phyloP scores from a whole-genome alignment of 257 asterid species.

The Penstemon barbatus region DNA sequence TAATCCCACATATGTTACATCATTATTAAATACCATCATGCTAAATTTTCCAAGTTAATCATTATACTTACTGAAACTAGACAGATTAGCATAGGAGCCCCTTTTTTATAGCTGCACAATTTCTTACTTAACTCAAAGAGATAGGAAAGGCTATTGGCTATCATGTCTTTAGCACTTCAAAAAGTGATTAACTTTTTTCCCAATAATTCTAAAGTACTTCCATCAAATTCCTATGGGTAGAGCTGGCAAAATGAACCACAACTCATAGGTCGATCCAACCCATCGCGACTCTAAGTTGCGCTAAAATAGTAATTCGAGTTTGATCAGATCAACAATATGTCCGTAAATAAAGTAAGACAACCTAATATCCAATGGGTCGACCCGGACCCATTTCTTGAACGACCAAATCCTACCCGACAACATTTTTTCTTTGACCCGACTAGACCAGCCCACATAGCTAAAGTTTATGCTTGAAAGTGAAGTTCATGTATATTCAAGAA shows the following conservation, averaged over 20 bases:
- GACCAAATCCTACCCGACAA: too few species aligned
- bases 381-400: too few species aligned
- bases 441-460: slow-evolving; percentile 12
- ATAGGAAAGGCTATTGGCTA: slow-evolving; percentile 35
- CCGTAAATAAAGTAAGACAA: too few species aligned
- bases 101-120: slow-evolving; percentile 29
- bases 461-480: slow-evolving; percentile 42
- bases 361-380: too few species aligned
- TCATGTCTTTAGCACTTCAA: slow-evolving; percentile 38
- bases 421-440: too few species aligned
- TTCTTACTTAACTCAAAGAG: slow-evolving; percentile 36
- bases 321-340: too few species aligned
- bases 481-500: slow-evolving; percentile 55
- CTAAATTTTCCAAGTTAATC: slow-evolving; percentile 28
- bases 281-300: not conserved
- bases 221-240: slow-evolving; percentile 35
- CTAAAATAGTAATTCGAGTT: not conserved
- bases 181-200: slow-evolving; percentile 44
- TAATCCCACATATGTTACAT: not conserved
- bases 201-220: slow-evolving; percentile 48
- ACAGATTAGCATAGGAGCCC: slow-evolving; percentile 8
- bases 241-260: too few species aligned
- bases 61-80: slow-evolving; percentile 27
- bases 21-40: not conserved
- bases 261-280: too few species aligned